Percentiles rank a stretch among this genome's conserved stretches.
Conservation (phyloP, 2,329 filamentous ascomycete species). For the Colletotrichum higginsianum region DNA sequence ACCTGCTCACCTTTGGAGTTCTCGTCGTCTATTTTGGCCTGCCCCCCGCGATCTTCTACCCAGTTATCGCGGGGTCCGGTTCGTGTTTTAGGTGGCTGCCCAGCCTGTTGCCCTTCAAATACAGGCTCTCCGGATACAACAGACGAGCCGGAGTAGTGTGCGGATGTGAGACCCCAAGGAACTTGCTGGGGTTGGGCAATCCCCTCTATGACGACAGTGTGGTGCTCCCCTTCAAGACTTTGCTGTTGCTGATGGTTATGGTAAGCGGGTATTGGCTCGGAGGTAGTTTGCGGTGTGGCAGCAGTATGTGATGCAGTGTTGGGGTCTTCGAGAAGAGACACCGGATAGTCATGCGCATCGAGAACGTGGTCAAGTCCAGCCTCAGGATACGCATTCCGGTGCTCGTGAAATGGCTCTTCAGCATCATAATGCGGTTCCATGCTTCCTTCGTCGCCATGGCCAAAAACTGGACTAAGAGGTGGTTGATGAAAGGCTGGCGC, state of each 20-base stretch:
- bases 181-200: conserved; percentile 36
- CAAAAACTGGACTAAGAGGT: conserved; percentile 21
- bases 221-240: conserved; percentile 8
- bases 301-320: conserved; percentile 16
- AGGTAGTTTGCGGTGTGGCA: conserved; percentile 6
- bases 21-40: neutral
- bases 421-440: conserved; percentile 26
- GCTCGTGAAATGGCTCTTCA: conserved; percentile 19
- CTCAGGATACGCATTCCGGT: conserved; percentile 29
- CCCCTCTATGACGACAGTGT: conserved; percentile 26
- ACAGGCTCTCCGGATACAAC: neutral
- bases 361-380: conserved; percentile 25
- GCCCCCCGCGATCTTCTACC: conserved; percentile 12
- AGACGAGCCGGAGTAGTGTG: conserved; percentile 5
- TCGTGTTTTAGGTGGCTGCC: conserved; percentile 1
- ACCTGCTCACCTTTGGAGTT: conserved; percentile 20
- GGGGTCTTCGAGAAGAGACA: conserved; percentile 30
- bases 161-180: conserved; percentile 40
- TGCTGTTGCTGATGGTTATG: conserved; percentile 20
- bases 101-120: neutral
- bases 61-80: conserved; percentile 17
- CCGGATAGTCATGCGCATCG: conserved; percentile 24
- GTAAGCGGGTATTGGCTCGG: conserved; percentile 18
- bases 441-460: conserved; percentile 8
- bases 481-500: conserved; percentile 30